Evolutionary conservation across 2,329 filamentous ascomycete genomes (phyloP).

Genomic region (Arthrobotrys pseudoclavata): DNA sequence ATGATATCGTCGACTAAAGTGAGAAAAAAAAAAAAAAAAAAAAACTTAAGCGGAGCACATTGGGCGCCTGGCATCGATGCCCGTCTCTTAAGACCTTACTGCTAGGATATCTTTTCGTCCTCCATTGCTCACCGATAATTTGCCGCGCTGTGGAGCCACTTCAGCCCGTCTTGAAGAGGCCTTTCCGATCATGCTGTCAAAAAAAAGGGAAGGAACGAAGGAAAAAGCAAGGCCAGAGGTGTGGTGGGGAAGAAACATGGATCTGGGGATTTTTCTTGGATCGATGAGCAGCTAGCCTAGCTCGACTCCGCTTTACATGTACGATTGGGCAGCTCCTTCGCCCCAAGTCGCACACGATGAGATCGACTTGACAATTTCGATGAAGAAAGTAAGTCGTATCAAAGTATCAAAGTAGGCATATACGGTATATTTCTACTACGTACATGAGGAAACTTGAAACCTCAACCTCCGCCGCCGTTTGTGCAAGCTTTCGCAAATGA

Average conservation of each 20-base stretch:
- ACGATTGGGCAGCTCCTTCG: constrained; percentile 10
- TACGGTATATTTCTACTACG: not conserved
- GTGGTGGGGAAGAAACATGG: constrained; percentile 50
- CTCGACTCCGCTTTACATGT: constrained; percentile 11
- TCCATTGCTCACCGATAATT: constrained; percentile 4
- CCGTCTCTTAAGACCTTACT: not conserved
- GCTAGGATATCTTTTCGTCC: not conserved
- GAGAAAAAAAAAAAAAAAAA: not conserved
- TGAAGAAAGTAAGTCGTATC: not conserved
- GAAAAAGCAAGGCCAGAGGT: constrained; percentile 37
- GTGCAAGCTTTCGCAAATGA: constrained; percentile 6
- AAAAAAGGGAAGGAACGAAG: not conserved
- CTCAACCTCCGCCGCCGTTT: not conserved
- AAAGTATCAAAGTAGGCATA: constrained; percentile 1
- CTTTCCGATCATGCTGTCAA: constrained; percentile 13
- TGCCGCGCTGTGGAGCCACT: constrained; percentile 22
- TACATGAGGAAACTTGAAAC: not conserved
- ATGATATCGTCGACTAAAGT: not conserved
- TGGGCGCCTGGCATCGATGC: not conserved
- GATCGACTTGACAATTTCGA: constrained; percentile 16
- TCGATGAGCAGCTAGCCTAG: constrained; percentile 17
- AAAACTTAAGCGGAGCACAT: not conserved
- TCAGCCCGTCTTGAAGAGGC: constrained; percentile 18
- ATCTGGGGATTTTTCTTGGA: constrained; percentile 37
- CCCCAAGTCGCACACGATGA: not conserved